Evolutionary conservation across 108 stramenopile genomes (phyloP).

Genomic region (Cyclotella cryptica): DNA sequence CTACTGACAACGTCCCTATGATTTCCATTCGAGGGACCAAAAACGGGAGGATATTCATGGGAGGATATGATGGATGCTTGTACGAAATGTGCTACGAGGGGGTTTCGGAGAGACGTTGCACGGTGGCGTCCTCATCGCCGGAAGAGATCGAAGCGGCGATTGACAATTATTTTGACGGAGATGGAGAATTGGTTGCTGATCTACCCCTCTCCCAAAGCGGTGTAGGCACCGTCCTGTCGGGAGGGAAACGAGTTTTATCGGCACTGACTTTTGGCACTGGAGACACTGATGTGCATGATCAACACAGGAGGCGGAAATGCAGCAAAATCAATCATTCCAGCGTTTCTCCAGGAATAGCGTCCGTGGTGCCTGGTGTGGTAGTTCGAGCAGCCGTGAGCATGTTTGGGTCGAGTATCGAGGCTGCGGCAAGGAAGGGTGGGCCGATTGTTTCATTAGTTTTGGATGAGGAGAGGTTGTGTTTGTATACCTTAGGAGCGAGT

Average conservation of each 20-base stretch:
- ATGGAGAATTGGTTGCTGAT: constrained; percentile 24
- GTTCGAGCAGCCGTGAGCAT: constrained; percentile 48
- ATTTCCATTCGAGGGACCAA: constrained; percentile 77
- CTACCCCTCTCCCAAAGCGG: not conserved
- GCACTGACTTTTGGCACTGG: constrained; percentile 56
- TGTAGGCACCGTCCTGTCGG: constrained; percentile 22
- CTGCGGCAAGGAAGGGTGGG: constrained; percentile 64
- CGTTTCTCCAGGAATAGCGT: constrained; percentile 38
- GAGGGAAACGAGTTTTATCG: constrained; percentile 65
- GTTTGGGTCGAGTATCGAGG: constrained; percentile 62
- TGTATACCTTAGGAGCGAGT: constrained; percentile 77
- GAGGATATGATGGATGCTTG: constrained; percentile 93
- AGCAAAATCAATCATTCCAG: constrained; percentile 82
- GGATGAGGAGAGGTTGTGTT: constrained; percentile 70
- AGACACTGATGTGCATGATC: constrained; percentile 11
- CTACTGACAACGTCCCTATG: constrained; percentile 90
- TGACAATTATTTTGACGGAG: constrained; percentile 54
- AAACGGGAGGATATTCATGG: constrained; percentile 93
- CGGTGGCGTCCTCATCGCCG: not conserved
- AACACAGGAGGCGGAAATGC: constrained; percentile 73
- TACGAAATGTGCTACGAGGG: constrained; percentile 93
- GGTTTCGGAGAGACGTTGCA: not conserved
- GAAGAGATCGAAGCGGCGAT: constrained; percentile 33
- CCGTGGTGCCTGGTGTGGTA: constrained; percentile 73
- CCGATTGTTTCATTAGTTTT: constrained; percentile 74